phyloP scores from a whole-genome alignment of 129 eudicot species.

The Arctium lappa region DNA sequence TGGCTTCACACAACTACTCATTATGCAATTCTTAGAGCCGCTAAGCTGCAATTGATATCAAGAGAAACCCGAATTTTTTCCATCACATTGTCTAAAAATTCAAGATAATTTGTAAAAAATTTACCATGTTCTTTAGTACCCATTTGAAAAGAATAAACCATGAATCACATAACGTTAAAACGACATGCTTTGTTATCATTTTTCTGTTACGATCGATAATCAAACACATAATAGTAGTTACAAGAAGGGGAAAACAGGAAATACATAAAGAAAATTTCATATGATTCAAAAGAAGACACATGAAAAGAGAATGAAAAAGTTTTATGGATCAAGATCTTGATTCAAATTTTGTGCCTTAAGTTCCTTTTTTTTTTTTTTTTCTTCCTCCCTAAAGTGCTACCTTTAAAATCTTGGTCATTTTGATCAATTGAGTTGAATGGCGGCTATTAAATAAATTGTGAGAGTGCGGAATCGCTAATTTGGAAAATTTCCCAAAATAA shows the following conservation, averaged over 20 bases:
- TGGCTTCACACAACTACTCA: conserved; percentile 95
- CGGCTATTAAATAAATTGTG: no score
- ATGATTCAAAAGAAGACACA: no score
- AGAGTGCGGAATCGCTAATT: no score
- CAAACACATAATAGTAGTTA: neutral
- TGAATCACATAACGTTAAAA: no score
- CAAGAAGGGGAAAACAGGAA: neutral
- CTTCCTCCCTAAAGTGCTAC: no score
- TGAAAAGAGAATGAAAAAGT: no score
- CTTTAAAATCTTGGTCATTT: no score
- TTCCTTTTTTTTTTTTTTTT: neutral
- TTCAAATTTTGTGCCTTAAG: neutral
- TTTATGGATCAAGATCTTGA: neutral
- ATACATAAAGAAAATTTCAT: no score
- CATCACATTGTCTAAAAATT: neutral
- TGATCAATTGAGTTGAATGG: no score
- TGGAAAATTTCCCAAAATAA: no score
- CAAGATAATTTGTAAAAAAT: neutral
- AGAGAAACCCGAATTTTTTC: neutral
- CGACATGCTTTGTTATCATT: neutral
- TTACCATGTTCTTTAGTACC: neutral
- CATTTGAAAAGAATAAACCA: neutral
- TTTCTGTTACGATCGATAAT: neutral
- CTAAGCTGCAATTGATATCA: conserved; percentile 40
- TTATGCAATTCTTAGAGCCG: conserved; percentile 41